Base-by-base conservation (phyloP, 768 basidiomycete genomes). In the Mycena epipterygia region DNA sequence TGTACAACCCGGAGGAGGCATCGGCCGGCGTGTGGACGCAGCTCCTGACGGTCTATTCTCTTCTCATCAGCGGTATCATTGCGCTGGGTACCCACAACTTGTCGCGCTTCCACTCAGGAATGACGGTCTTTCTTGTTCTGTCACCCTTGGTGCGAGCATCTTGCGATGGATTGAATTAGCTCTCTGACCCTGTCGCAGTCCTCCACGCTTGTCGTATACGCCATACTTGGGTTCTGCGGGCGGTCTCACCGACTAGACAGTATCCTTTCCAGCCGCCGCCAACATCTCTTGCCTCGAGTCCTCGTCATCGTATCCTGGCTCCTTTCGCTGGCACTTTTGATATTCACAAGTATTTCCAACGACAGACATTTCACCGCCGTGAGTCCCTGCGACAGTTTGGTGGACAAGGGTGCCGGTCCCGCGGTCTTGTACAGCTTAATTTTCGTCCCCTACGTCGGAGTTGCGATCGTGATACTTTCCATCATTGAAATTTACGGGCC, bases 21-120 rank as follows among this genome's bases (percentile, higher is more conserved):
- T 32, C 52, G 52, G 7, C 27, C 19, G 53, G 27, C 32, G 64
- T 65, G 9, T 65, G 64, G 64, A 27, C 64, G 12, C 64, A 65
- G 42, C 30, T 65, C n/a, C 9, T 65, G 27, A 65, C 64, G 42
- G 53, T 65, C 17, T 65, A 65, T 32, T 65, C 64, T 19, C 62
- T 64, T 3, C 63, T 64, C 30, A 27, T 64, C 27, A 64, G 62
- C 27, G 62, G 35, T 11, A 30, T 42, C 21, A 51, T 64, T 3
- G 49, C 49, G 23, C 39, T 64, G 19, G 27, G 25, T 7, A 51
- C 25, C 49, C n/a, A 30, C 3, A 39, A 32, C 27, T 14, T 64
- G 13, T 42, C 51, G 16, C 62, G 62, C 17, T 64, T 53, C 39
- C 62, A 64, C 51, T 27, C 62, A 27, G 35, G 16, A 42, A 52